Conservation (phyloP, 2,329 filamentous ascomycete species). For the Endoconidiophora laricicola region DNA sequence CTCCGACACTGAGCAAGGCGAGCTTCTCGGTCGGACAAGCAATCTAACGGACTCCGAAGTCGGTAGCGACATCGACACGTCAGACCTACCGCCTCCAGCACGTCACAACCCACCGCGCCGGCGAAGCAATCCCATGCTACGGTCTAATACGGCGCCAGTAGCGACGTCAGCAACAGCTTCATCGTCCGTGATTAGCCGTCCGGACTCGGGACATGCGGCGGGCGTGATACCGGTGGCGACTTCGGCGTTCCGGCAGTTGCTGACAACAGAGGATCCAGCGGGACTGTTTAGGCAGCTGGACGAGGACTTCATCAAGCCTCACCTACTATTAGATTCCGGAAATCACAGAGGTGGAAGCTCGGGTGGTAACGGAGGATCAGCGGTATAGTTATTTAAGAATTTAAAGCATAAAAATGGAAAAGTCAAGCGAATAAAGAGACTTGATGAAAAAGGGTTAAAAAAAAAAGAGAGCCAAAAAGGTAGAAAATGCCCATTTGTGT, state of each 20-base stretch:
- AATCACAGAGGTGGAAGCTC: constrained; percentile 25
- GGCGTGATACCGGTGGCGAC: constrained; percentile 1
- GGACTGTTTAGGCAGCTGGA: constrained; percentile 85
- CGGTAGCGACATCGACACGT: constrained; percentile 48
- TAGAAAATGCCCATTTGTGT: neutral
- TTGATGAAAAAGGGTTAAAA: neutral
- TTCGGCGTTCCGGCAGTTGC: constrained; percentile 56
- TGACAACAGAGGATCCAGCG: constrained; percentile 74
- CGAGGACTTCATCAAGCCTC: constrained; percentile 91
- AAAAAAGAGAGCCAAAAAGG: too few species aligned
- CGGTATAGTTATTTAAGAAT: constrained; percentile 1
- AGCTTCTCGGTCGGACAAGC: constrained; percentile 24
- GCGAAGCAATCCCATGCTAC: constrained; percentile 13
- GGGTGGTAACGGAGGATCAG: constrained; percentile 18
- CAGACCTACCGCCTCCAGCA: constrained; percentile 47
- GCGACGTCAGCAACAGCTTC: constrained; percentile 10
- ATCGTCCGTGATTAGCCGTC: too few species aligned
- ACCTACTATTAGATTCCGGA: constrained; percentile 53
- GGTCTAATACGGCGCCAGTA: constrained; percentile 11
- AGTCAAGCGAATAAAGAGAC: neutral
- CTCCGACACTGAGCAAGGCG: constrained; percentile 26
- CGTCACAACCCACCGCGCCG: constrained; percentile 24
- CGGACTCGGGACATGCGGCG: too few species aligned
- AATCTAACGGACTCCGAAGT: constrained; percentile 40
- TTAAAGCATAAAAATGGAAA: neutral